Conservation (phyloP, 2,329 filamentous ascomycete species). For the Colletotrichum noveboracense region DNA sequence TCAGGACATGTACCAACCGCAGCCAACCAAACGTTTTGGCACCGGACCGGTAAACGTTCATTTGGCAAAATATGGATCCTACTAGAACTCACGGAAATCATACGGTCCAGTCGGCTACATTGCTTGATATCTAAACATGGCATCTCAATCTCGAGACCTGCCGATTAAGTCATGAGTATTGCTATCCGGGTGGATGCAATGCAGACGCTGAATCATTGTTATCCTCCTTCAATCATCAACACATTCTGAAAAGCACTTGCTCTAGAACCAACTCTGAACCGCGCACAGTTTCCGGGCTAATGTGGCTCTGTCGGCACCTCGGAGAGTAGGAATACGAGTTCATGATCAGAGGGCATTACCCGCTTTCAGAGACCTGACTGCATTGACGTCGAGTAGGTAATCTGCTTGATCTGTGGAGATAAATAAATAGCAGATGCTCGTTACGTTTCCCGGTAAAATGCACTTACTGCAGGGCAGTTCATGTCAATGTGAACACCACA, state of each 20-base stretch:
- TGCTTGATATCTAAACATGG: too few relatives aligned
- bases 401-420: background rate
- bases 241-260: background rate
- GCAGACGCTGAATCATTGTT: background rate
- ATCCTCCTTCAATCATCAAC: too few relatives aligned
- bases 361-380: background rate
- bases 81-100: too few relatives aligned
- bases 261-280: too few relatives aligned
- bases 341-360: rapidly evolving
- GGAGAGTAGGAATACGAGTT: rapidly evolving
- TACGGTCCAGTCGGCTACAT: too few relatives aligned
- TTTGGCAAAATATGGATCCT: too few relatives aligned
- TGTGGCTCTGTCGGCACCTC: background rate
- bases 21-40: rapidly evolving
- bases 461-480: background rate
- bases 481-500: background rate
- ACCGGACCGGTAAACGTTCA: too few relatives aligned
- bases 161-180: too few relatives aligned
- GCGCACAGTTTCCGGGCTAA: too few relatives aligned
- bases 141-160: too few relatives aligned
- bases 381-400: background rate
- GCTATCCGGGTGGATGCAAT: too few relatives aligned
- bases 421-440: rapidly evolving
- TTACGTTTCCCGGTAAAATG: background rate
- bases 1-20: background rate